Conservation (phyloP, 164 flowering plant species). For the Liriodendron chinense region DNA sequence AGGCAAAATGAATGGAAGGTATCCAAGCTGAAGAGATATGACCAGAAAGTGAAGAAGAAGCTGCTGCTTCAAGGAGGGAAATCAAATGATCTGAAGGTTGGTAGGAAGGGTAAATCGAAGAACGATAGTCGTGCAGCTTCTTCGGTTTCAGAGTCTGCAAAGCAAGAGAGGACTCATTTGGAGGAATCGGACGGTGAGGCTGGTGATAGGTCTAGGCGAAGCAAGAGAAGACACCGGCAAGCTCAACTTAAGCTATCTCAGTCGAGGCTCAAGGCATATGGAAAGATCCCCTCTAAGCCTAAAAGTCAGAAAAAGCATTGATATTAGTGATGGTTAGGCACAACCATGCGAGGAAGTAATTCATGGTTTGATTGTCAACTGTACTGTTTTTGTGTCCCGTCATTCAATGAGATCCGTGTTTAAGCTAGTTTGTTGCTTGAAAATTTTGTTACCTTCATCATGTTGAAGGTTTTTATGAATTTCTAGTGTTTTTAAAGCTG, state of each 20-base stretch:
- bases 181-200: conserved; percentile 34
- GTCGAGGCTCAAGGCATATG: conserved; percentile 55
- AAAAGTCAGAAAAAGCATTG: conserved; percentile 39
- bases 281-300: conserved; percentile 38
- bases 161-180: conserved; percentile 20
- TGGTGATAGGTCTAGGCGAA: conserved; percentile 31
- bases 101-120: conserved; percentile 27
- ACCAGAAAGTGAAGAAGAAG: conserved; percentile 43
- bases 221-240: conserved; percentile 46
- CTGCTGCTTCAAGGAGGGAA: conserved; percentile 24
- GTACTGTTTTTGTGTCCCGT: not conserved
- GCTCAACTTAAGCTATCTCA: conserved; percentile 49
- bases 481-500: not conserved
- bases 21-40: conserved; percentile 38
- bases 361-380: not conserved
- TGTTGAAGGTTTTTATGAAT: not conserved
- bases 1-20: conserved; percentile 74
- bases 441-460: not conserved
- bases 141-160: conserved; percentile 11
- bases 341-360: not conserved
- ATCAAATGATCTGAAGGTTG: conserved; percentile 9
- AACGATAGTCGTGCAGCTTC: conserved; percentile 10
- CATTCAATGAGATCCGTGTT: not conserved
- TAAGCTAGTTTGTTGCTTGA: not conserved
- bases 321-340: not conserved